These are phyloP conservation scores for Tylopilus sp. DNA, from an alignment of 768 basidiomycete species.

Conservation along the genomic window DNA sequence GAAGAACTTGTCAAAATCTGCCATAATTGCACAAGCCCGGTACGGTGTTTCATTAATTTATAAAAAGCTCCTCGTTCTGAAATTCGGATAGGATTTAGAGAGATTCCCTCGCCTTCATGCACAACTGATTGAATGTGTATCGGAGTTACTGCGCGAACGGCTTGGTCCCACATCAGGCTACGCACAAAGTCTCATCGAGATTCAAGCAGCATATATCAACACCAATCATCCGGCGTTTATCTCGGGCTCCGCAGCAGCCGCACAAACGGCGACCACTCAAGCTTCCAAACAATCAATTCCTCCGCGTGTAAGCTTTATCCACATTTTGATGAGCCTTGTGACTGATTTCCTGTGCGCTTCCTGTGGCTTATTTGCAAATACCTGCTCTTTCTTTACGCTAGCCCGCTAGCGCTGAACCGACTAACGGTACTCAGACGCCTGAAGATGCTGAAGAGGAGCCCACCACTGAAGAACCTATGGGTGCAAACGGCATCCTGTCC, in stretches of 20 bases:
- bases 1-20: constrained; percentile 99
- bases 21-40: constrained; percentile 92
- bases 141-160: constrained; percentile 90
- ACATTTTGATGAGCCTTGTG: constrained; percentile 2
- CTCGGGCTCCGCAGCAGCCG: constrained; percentile 65
- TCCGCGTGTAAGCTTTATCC: constrained; percentile 47
- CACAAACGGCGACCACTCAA: constrained; percentile 44
- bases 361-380: constrained; percentile 12
- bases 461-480: constrained; percentile 51
- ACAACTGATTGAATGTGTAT: constrained; percentile 94
- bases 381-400: constrained; percentile 23
- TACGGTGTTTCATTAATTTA: constrained; percentile 38
- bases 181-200: constrained; percentile 90
- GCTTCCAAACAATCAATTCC: constrained; percentile 42
- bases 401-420: constrained; percentile 63
- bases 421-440: constrained; percentile 47
- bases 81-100: constrained; percentile 72
- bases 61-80: constrained; percentile 10
- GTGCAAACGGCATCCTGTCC: constrained; percentile 50
- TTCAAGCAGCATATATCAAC: constrained; percentile 99
- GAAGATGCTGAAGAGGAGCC: constrained; percentile 70
- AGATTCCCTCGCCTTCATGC: constrained; percentile 93
- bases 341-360: constrained; percentile 15
- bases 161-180: constrained; percentile 97
- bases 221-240: constrained; percentile 98